Base-by-base conservation (phyloP, 352 stramenopile species). In the Phytopythium kandeliae region DNA sequence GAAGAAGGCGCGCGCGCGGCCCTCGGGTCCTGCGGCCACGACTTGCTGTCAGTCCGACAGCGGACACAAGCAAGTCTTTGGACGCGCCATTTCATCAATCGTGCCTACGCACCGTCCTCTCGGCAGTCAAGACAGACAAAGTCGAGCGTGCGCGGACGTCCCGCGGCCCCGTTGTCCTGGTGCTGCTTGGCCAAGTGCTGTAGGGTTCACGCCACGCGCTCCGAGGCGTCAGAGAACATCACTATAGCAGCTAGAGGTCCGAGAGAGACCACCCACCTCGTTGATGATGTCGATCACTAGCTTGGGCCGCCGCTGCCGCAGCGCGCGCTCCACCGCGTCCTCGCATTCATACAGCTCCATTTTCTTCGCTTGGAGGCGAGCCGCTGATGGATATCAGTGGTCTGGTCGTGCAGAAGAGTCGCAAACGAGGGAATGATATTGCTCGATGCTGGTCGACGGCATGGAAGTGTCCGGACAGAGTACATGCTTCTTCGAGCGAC, bases 311-410 rank as follows among this genome's bases (percentile, higher is more conserved):
- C 67, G 64, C 59, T 85, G 73, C 66, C 77, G 69, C n/a, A 91
- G 78, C 51, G 82, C 82, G 51, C 56, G 51, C 50, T 89, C 67
- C 58, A 93, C 78, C n/a, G 79, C 82, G 38, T 86, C 77, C 47
- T 93, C 79, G 67, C 82, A 93, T 51, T 86, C 74, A 44, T 65
- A 73, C 42, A 90, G 65, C 57, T 93, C 77, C 82, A 93, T 92
- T 31, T 9, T 31, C 28, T 9, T 31, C 28, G 28, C 28, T 31
- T 31, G 28, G 9, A n/a, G n/a, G n/a, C n/a, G n/a, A n/a, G n/a
- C n/a, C n/a, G n/a, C n/a, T 9, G 4, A 10, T 31, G 28, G 28
- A 31, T 31, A 31, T 31, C 28, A 31, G 28, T 10, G 28, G 4
- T 31, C 4, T 31, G 28, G 28, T 31, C 9, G 1, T 9, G 11